Base-by-base conservation (phyloP, 1,284 basidiomycete species). In the Puccinia hordei region DNA sequence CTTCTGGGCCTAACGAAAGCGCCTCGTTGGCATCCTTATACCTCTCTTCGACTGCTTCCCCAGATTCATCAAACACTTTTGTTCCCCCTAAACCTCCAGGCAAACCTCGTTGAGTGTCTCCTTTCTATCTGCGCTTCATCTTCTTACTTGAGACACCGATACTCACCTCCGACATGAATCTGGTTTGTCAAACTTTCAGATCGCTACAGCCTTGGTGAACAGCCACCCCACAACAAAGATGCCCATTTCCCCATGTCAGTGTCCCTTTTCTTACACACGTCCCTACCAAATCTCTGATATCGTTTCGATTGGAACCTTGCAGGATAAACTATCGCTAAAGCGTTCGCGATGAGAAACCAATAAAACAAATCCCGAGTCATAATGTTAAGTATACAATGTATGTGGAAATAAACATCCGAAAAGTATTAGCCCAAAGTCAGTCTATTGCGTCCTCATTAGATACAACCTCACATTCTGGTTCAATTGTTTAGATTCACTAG, bases 201-300 rank as follows among this genome's bases (percentile, higher is more conserved):
- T 63, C 68, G 57, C 13, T 80, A 80, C 41, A 61, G 22, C 9
- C 51, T 59, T 22, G 35, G 46, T 38, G 77, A 80, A 51, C 66
- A 68, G 51, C 65, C 77, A 15, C 77, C 77, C 15, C 77, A 80
- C 27, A 61, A 61, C 35, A 55, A 80, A 38, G 30, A 80, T 73
- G 66, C 77, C 38, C 55, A 80, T 41, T 80, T 80, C 51, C 77
- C 77, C 38, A 80, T 80, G 77, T 80, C 27, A 22, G 77, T 80
- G 24, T 49, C 46, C 46, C 46, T 71, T 17, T 1, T 33, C 4
- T 71, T 71, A 8, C 41, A 17, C 46, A 49, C 46, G 10, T 71
- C 24, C 27, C 2, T 15, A 59, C 3, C 33, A 30, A 15, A 30
- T 33, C 4, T 17, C 57, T 44, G 22, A 44, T 9, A 30, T 44